These are phyloP conservation scores for Ogataea minuta DNA, from an alignment of 805 yeast genomes.

Conservation along the genomic window DNA sequence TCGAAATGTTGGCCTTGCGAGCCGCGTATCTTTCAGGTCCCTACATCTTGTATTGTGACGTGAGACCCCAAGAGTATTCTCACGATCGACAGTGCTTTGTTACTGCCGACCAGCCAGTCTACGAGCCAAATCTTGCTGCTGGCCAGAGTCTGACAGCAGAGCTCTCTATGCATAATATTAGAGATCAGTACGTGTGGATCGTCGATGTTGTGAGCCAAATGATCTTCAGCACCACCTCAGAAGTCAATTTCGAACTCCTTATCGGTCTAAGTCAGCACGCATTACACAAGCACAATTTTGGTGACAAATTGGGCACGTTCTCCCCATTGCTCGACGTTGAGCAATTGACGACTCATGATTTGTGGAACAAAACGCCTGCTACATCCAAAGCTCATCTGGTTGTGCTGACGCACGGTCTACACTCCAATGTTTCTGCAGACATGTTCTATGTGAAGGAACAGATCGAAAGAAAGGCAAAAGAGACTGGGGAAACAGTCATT, in stretches of 20 bases:
- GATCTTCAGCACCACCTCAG: constrained; percentile 66
- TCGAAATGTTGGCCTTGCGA: constrained; percentile 66
- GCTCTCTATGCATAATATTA: constrained; percentile 61
- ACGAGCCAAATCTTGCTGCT: constrained; percentile 68
- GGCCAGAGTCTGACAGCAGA: constrained; percentile 63
- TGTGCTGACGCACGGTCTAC: constrained; percentile 86
- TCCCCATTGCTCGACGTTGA: constrained; percentile 44
- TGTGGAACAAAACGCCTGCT: constrained; percentile 74
- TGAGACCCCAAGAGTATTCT: constrained; percentile 64
- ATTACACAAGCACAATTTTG: constrained; percentile 27
- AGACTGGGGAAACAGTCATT: constrained; percentile 61
- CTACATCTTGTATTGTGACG: constrained; percentile 78
- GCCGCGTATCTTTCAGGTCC: constrained; percentile 93
- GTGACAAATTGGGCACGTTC: constrained; percentile 27
- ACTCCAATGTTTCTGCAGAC: constrained; percentile 87
- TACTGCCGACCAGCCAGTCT: constrained; percentile 75
- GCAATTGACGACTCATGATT: constrained; percentile 56
- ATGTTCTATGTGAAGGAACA: constrained; percentile 83
- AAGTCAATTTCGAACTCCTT: constrained; percentile 62
- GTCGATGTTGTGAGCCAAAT: constrained; percentile 81
- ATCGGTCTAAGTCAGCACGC: constrained; percentile 47
- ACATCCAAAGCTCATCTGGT: constrained; percentile 74
- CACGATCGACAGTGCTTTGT: constrained; percentile 52
- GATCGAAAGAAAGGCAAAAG: constrained; percentile 49
- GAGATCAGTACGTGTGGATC: constrained; percentile 64